Evolutionary conservation across 176 grass and related monocot genomes (phyloP).

Genomic region (Musa troglodytarum): DNA sequence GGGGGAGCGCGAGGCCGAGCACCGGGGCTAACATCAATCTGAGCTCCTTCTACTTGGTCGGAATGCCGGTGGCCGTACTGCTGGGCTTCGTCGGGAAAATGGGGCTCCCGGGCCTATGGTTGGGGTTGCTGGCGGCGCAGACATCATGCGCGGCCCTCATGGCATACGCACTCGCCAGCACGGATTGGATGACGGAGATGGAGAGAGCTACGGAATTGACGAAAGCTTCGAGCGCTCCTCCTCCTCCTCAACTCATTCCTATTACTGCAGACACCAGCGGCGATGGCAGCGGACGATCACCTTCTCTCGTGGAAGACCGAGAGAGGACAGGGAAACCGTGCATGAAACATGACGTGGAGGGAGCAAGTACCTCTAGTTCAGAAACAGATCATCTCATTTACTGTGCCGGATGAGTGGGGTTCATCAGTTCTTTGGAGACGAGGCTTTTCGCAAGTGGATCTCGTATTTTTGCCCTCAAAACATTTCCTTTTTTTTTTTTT

Average conservation of each 20-base stretch:
- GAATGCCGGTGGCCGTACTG: conserved; percentile 81
- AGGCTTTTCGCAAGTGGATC: neutral
- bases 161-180: conserved; percentile 46
- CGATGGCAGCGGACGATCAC: neutral
- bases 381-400: conserved; percentile 10
- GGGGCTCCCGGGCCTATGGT: conserved; percentile 79
- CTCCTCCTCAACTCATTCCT: neutral
- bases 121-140: conserved; percentile 85
- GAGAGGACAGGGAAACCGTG: neutral
- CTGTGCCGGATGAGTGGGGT: neutral
- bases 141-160: conserved; percentile 65
- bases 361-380: neutral
- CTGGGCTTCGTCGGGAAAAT: conserved; percentile 51
- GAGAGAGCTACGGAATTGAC: conserved; percentile 62
- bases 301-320: neutral
- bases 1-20: conserved; percentile 63
- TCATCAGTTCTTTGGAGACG: neutral
- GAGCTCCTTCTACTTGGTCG: conserved; percentile 86
- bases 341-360: neutral
- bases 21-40: conserved; percentile 82
- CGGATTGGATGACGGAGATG: conserved; percentile 73
- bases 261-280: neutral
- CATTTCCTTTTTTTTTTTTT: neutral
- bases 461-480: neutral
- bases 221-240: neutral